These are phyloP conservation scores for Neurospora tetrasperma DNA, from an alignment of 495 filamentous ascomycete genomes.

Conservation along the genomic window DNA sequence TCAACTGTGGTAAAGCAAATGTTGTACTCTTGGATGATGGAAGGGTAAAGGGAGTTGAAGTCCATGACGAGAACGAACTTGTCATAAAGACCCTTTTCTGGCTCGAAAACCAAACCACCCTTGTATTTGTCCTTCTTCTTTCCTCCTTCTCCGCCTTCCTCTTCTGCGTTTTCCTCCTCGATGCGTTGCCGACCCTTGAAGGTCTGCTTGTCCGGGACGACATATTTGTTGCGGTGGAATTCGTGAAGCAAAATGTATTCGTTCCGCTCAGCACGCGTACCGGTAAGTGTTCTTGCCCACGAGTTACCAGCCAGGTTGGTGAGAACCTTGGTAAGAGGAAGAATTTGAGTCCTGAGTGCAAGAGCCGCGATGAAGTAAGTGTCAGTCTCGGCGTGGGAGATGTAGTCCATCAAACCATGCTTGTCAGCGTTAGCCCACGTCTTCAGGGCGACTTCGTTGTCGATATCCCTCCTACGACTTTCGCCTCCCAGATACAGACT, in stretches of 20 bases:
- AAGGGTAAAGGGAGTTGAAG: slow-evolving; percentile 97
- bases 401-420: slow-evolving; percentile 83
- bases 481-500: slow-evolving; percentile 66
- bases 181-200: slow-evolving; percentile 58
- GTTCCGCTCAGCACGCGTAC: slow-evolving; percentile 93
- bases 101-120: slow-evolving; percentile 95
- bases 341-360: slow-evolving; percentile 77
- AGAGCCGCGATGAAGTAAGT: slow-evolving; percentile 92
- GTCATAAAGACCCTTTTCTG: slow-evolving; percentile 94
- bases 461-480: slow-evolving; percentile 64
- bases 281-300: slow-evolving; percentile 91
- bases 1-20: slow-evolving; percentile 99
- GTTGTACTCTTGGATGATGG: slow-evolving; percentile 98
- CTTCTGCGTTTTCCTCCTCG: slow-evolving; percentile 52
- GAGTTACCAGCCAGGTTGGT: slow-evolving; percentile 97
- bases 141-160: slow-evolving; percentile 50
- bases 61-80: slow-evolving; percentile 98
- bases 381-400: slow-evolving; percentile 85
- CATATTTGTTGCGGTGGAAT: slow-evolving; percentile 91
- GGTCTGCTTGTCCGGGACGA: slow-evolving; percentile 85
- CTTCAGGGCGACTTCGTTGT: slow-evolving; percentile 78
- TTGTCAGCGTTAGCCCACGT: slow-evolving; percentile 69
- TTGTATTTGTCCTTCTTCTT: slow-evolving; percentile 99
- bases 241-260: slow-evolving; percentile 98
- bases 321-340: slow-evolving; percentile 86